phyloP scores from a whole-genome alignment of 2,329 filamentous ascomycete species.

The Karstenula rhodostoma region DNA sequence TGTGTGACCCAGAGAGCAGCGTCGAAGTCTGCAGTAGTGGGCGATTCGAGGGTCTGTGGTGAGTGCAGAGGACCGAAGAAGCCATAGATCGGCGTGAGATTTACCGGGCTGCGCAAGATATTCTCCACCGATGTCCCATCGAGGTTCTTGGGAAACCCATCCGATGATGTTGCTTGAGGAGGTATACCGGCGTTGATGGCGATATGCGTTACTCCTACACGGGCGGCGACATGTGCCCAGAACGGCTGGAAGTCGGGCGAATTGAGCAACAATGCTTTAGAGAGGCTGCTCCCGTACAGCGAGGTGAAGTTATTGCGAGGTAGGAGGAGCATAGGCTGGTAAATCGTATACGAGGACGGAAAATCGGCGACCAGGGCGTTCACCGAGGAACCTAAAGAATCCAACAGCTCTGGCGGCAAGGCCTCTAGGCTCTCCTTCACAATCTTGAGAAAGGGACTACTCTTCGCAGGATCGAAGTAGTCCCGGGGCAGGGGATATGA shows the following conservation, averaged over 20 bases:
- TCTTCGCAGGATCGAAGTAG: neutral
- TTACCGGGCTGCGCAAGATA: slow-evolving; percentile 74
- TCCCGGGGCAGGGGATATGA: slow-evolving; percentile 15
- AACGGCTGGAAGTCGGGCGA: slow-evolving; percentile 35
- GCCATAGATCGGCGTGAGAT: slow-evolving; percentile 75
- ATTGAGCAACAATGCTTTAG: slow-evolving; percentile 30
- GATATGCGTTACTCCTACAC: slow-evolving; percentile 62
- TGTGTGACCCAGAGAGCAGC: slow-evolving; percentile 80
- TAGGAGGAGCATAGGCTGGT: slow-evolving; percentile 66
- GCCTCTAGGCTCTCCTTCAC: slow-evolving; percentile 25
- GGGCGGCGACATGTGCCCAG: slow-evolving; percentile 39
- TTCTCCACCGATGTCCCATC: slow-evolving; percentile 57
- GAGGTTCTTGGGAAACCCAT: neutral
- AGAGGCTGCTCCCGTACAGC: slow-evolving; percentile 43
- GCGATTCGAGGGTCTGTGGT: slow-evolving; percentile 26
- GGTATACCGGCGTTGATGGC: slow-evolving; percentile 67
- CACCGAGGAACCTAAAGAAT: slow-evolving; percentile 24
- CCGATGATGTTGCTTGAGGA: slow-evolving; percentile 21
- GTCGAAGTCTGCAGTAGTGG: slow-evolving; percentile 63
- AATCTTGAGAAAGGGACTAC: slow-evolving; percentile 35
- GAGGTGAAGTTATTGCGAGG: slow-evolving; percentile 56
- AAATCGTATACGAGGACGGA: slow-evolving; percentile 60
- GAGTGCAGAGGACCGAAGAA: slow-evolving; percentile 69
- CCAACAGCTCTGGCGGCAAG: slow-evolving; percentile 25
- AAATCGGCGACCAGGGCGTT: slow-evolving; percentile 31